Conservation (phyloP, 2,329 filamentous ascomycete genomes). For the Boeremia lycopersici region DNA sequence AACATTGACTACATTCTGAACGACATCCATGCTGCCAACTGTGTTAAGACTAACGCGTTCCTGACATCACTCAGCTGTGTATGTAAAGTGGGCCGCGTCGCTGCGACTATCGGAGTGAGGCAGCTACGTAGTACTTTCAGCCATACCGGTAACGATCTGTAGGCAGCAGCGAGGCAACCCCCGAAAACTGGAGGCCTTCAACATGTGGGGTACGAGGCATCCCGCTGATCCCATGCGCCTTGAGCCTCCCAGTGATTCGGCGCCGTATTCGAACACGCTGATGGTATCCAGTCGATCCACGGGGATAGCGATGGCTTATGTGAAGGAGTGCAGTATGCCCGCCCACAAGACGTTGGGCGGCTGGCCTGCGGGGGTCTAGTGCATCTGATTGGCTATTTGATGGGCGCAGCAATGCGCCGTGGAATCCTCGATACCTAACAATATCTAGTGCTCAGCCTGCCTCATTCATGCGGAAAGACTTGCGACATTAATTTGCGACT, state of each 20-base stretch:
- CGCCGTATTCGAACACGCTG: conserved; percentile 4
- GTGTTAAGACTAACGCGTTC: too few relatives aligned
- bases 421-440: conserved; percentile 14
- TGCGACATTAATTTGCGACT: conserved; percentile 15
- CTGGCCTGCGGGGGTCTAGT: conserved; percentile 1
- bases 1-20: too few relatives aligned
- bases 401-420: conserved; percentile 10
- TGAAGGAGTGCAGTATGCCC: conserved; percentile 8
- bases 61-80: too few relatives aligned
- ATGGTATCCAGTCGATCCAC: conserved; percentile 6
- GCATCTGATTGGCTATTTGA: conserved; percentile 2
- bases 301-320: neutral
- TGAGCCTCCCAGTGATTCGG: neutral
- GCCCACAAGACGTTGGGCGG: conserved; percentile 1
- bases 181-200: conserved; percentile 5
- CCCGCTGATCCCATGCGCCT: neutral
- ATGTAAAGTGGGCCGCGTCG: too few relatives aligned
- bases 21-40: too few relatives aligned
- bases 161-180: neutral
- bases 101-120: too few relatives aligned
- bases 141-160: too few relatives aligned
- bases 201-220: conserved; percentile 4
- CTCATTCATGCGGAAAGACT: conserved; percentile 16
- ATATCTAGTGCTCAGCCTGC: conserved; percentile 15
- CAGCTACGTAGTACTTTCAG: too few relatives aligned